Evolutionary conservation across 345 rosid genomes (phyloP), one percentile per base, ranked within the genome.

Genomic region (Gossypium rotundifolium): DNA sequence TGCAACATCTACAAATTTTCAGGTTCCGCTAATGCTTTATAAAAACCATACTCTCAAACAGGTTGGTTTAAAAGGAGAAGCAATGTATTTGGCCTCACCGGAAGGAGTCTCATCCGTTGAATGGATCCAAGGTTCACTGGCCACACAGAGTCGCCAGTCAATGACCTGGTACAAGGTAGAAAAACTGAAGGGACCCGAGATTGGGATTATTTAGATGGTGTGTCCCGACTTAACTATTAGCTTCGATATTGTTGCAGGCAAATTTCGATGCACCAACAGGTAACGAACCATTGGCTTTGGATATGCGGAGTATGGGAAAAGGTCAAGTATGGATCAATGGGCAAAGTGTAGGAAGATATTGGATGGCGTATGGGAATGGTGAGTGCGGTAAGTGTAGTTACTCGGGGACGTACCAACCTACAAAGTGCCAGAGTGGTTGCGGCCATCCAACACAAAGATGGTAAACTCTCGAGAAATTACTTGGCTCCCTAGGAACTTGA

Each of bases 291-390:
- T n/a, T 95, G 71, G 98, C 97, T 78, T 82, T 95, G 83, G 96
- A 95, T 73, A 73, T 95, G 79, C 77, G 76, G 71, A 88, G 97
- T 71, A 95, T 90, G 98, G 98, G 98, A 44, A 93, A 95, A 81
- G 98, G 98, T 29, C 94, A 93, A 81, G 93, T 78, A 48, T 95
- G 98, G 99, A 78, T 93, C 48, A 95, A 93, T 45, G 98, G 99
- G 18, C 81, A 93, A 77, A 91, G 93, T 85, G 17, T 90, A 51
- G 98, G 99, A 33, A 86, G 99, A 77, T 94, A 91, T 70, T 93
- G 97, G 97, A 89, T 86, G 89, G 82, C 85, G 72, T 87, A 83
- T 25, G 99, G 93, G 2, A 82, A 87, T 46, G 99, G 99, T 74
- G 83, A 89, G 67, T 94, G 98, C 58, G 52, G 13, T 12, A 3